Conservation (phyloP, 2,329 filamentous ascomycete genomes). For the Monosporascus sp. region DNA sequence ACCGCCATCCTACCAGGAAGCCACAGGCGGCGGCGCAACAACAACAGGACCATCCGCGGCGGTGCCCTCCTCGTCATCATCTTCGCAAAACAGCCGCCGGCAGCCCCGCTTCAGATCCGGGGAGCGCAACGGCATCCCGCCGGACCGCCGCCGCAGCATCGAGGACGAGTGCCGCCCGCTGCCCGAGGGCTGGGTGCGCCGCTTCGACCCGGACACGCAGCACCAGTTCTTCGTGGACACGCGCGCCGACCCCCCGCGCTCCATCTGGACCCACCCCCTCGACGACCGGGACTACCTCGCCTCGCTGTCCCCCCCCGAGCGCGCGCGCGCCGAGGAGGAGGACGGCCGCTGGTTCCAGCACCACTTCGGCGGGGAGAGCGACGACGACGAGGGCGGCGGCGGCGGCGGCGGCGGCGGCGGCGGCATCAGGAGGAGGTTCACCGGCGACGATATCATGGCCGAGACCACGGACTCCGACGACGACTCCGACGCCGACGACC, state of each 20-base stretch:
- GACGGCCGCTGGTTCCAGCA: conserved; percentile 27
- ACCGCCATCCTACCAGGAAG: conserved; percentile 32
- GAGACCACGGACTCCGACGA: no score
- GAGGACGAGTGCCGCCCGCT: conserved; percentile 54
- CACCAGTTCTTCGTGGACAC: conserved; percentile 63
- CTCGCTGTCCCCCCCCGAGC: conserved; percentile 42
- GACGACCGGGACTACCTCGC: conserved; percentile 51
- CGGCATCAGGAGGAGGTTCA: conserved; percentile 14
- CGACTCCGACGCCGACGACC: no score
- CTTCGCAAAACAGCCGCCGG: neutral
- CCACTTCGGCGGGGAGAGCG: conserved; percentile 40
- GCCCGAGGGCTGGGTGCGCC: conserved; percentile 51
- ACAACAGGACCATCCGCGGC: no score
- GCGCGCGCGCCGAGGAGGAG: conserved; percentile 37
- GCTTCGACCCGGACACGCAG: conserved; percentile 45
- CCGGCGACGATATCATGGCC: no score
- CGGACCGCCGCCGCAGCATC: conserved; percentile 50
- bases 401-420: conserved; percentile 26
- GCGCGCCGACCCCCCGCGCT: conserved; percentile 44
- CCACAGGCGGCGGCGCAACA: conserved; percentile 12
- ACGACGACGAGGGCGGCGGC: conserved; percentile 35
- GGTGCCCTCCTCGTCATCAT: no score
- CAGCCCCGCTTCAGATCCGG: conserved; percentile 20
- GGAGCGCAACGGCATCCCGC: conserved; percentile 47
- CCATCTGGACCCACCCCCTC: conserved; percentile 58